phyloP scores from a whole-genome alignment of 2,329 filamentous ascomycete species.

The Acarospora socialis region DNA sequence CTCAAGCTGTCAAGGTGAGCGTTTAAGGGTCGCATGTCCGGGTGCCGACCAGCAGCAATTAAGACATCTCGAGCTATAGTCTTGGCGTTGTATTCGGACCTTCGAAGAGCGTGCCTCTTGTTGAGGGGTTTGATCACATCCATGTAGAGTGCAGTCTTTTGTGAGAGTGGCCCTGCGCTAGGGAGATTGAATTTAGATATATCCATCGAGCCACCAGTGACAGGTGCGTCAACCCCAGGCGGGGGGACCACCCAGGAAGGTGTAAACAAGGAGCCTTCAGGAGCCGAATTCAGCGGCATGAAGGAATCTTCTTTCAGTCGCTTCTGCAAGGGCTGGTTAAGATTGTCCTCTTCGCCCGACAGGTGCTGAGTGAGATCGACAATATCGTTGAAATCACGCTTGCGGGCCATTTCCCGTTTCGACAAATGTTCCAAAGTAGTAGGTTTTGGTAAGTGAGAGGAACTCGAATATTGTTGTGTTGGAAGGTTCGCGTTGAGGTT shows the following conservation, averaged over 20 bases:
- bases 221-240: too few relatives aligned
- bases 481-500: too few relatives aligned
- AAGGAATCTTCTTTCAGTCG: too few relatives aligned
- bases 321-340: too few relatives aligned
- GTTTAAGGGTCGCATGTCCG: slow-evolving; percentile 44
- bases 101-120: slow-evolving; percentile 9
- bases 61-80: slow-evolving; percentile 52
- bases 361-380: slow-evolving; percentile 35
- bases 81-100: slow-evolving; percentile 39
- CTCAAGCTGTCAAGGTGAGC: slow-evolving; percentile 39
- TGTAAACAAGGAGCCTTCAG: slow-evolving; percentile 7
- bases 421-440: too few relatives aligned
- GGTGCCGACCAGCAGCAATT: slow-evolving; percentile 47
- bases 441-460: too few relatives aligned
- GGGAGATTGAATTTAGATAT: too few relatives aligned
- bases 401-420: slow-evolving; percentile 42
- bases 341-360: slow-evolving; percentile 33
- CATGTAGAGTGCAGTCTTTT: too few relatives aligned
- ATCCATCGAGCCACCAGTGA: too few relatives aligned
- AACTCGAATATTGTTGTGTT: too few relatives aligned
- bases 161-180: too few relatives aligned
- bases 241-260: slow-evolving; percentile 1
- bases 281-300: slow-evolving; percentile 2
- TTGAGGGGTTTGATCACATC: too few relatives aligned
- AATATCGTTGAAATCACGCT: slow-evolving; percentile 39